These are phyloP conservation scores for Pulveroboletus frians DNA, from an alignment of 768 basidiomycete species.

Conservation along the genomic window DNA sequence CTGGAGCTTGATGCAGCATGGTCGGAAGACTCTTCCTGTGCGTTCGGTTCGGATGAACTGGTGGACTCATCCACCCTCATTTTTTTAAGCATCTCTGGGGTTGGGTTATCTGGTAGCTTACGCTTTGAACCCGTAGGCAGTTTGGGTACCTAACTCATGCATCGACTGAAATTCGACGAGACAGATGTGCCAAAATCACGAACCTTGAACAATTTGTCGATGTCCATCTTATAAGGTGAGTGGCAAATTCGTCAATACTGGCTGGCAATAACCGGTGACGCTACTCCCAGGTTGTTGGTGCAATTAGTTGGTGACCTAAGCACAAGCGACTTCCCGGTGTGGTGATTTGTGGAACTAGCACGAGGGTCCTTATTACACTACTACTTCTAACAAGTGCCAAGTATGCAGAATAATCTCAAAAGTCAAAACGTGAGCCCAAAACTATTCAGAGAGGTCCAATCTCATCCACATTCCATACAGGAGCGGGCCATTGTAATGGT, in stretches of 20 bases:
- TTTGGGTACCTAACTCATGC: conserved; percentile 52
- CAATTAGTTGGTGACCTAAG: conserved; percentile 14
- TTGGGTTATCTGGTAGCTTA: conserved; percentile 70
- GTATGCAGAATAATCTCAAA: background rate
- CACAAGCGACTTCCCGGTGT: background rate
- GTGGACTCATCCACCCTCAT: conserved; percentile 51
- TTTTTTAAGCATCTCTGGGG: conserved; percentile 78
- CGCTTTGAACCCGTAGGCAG: conserved; percentile 63
- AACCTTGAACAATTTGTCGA: conserved; percentile 49
- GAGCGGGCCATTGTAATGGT: conserved; percentile 4
- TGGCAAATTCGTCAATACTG: background rate
- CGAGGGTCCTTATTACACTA: background rate
- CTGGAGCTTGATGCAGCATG: conserved; percentile 29
- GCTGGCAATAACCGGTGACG: background rate
- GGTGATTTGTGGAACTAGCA: too few relatives aligned
- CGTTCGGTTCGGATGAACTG: conserved; percentile 3
- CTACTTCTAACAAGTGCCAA: conserved; percentile 2
- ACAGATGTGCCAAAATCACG: background rate
- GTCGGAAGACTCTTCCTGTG: conserved; percentile 6
- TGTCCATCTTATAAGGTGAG: conserved; percentile 34
- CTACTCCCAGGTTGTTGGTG: background rate
- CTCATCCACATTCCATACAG: conserved; percentile 7
- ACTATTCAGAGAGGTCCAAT: background rate
- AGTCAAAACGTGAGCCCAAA: background rate
- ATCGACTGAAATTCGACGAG: background rate